phyloP scores from a whole-genome alignment of 306 rosid genomes.

The Senna siamea region DNA sequence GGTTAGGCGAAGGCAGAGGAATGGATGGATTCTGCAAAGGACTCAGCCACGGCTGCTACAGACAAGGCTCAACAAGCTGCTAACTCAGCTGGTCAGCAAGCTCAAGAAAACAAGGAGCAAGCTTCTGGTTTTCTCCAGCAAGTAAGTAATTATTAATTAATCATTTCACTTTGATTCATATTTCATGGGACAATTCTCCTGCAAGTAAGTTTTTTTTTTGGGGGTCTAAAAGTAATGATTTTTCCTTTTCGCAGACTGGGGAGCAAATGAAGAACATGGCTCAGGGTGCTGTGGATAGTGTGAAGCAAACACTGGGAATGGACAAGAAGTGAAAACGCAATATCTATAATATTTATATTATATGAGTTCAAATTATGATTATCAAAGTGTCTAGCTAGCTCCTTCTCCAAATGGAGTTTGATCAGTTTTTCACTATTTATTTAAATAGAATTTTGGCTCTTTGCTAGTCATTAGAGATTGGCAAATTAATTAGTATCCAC shows the following conservation, averaged over 20 bases:
- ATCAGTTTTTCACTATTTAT: constrained; percentile 12
- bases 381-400: neutral
- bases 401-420: constrained; percentile 31
- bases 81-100: constrained; percentile 41
- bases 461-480: constrained; percentile 41
- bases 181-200: too few relatives aligned
- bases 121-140: constrained; percentile 59
- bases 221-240: neutral
- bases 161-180: neutral
- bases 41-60: constrained; percentile 43
- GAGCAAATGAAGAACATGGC: constrained; percentile 67
- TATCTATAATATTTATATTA: too few relatives aligned
- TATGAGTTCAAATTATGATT: neutral
- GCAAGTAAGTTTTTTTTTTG: too few relatives aligned
- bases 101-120: constrained; percentile 49
- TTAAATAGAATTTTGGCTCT: constrained; percentile 26
- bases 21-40: constrained; percentile 39
- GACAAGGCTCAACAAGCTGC: constrained; percentile 48
- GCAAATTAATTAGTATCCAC: constrained; percentile 30
- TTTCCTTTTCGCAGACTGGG: constrained; percentile 50
- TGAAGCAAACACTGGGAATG: constrained; percentile 71
- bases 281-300: constrained; percentile 60
- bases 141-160: constrained; percentile 41
- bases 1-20: constrained; percentile 48
- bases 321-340: constrained; percentile 45